Conservation (phyloP, 805 yeast genomes). For the Lipomyces starkeyi region DNA sequence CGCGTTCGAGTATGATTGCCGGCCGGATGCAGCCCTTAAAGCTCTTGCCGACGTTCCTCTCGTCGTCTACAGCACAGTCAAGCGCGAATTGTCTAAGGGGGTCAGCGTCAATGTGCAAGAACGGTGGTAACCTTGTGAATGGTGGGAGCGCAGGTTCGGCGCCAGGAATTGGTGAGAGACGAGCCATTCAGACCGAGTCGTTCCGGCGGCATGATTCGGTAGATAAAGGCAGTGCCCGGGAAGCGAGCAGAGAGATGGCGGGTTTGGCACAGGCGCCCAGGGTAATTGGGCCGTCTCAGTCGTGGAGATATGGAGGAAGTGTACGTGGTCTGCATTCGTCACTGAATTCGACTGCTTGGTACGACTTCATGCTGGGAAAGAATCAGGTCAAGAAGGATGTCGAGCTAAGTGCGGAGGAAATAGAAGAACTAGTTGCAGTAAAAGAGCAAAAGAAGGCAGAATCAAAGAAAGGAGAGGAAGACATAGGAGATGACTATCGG, state of each 20-base stretch:
- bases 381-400: slow-evolving; percentile 11
- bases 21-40: background rate
- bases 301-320: no score
- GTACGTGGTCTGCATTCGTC: background rate
- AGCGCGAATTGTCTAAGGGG: background rate
- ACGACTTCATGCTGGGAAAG: background rate
- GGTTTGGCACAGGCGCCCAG: background rate
- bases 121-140: background rate
- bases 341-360: background rate
- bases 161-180: background rate
- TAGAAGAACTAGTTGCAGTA: slow-evolving; percentile 17
- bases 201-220: background rate
- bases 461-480: slow-evolving; percentile 6
- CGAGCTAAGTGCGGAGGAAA: slow-evolving; percentile 24
- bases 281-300: background rate
- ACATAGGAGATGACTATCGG: slow-evolving; percentile 12
- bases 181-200: background rate
- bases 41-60: background rate
- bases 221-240: background rate
- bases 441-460: background rate
- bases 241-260: background rate
- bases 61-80: background rate
- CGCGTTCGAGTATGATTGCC: background rate
- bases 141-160: background rate
- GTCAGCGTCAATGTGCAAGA: background rate